phyloP scores from a whole-genome alignment of 2,329 filamentous ascomycete genomes.

The Colletotrichum viniferum region DNA sequence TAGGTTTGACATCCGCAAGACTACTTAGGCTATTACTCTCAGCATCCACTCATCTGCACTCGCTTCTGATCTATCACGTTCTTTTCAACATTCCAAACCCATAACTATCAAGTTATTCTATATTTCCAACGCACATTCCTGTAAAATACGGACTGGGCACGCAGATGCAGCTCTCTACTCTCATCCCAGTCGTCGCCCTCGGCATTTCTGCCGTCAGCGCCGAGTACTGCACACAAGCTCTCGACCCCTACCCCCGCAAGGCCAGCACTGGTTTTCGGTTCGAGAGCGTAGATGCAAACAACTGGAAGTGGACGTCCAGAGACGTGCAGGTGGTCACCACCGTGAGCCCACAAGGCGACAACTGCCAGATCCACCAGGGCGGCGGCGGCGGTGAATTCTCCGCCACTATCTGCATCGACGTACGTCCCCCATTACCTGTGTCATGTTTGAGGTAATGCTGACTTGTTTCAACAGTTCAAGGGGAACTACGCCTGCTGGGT shows the following conservation, averaged over 20 bases:
- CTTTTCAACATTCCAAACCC: not conserved
- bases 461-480: not conserved
- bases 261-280: not conserved
- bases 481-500: not conserved
- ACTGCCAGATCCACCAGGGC: not conserved
- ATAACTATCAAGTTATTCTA: not conserved
- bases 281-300: not conserved
- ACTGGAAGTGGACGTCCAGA: not conserved
- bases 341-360: not conserved
- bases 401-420: not conserved
- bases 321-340: not conserved
- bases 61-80: not conserved
- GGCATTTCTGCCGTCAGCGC: not conserved
- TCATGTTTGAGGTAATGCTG: not conserved
- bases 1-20: not conserved
- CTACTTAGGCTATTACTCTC: not conserved
- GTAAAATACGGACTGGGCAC: not conserved
- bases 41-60: not conserved
- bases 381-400: not conserved
- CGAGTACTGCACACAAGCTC: not conserved
- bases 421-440: not conserved
- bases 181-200: not conserved
- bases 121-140: too few species aligned
- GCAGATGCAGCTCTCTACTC: not conserved
- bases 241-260: not conserved